These are phyloP conservation scores for Lipomyces lipofer DNA, from an alignment of 805 yeast species.

Conservation along the genomic window DNA sequence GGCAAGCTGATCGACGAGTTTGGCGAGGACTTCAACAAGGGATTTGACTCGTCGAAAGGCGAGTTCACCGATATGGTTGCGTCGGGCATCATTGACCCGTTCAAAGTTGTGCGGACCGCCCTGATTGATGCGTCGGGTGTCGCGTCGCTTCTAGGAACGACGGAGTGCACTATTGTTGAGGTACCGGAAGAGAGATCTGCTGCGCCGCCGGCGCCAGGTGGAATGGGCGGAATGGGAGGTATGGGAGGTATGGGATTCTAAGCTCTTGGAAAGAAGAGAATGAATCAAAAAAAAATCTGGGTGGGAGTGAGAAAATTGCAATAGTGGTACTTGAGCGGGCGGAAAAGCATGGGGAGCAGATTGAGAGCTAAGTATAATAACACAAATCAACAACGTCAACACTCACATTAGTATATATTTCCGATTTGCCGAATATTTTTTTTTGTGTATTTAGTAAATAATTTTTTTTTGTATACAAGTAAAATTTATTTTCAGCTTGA, in stretches of 20 bases:
- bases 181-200: constrained; percentile 72
- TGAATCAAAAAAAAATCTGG: background rate
- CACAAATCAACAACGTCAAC: too few relatives aligned
- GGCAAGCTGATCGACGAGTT: constrained; percentile 68
- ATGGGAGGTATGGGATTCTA: constrained; percentile 38
- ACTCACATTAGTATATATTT: too few relatives aligned
- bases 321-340: too few relatives aligned
- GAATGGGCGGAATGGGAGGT: constrained; percentile 64
- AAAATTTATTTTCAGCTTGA: too few relatives aligned
- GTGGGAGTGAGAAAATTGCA: too few relatives aligned
- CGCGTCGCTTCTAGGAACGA: constrained; percentile 93
- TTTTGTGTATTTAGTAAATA: too few relatives aligned
- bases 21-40: constrained; percentile 77
- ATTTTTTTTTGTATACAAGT: too few relatives aligned
- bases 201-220: constrained; percentile 53
- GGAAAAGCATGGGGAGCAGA: too few relatives aligned
- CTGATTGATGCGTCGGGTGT: constrained; percentile 96
- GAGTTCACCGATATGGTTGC: constrained; percentile 94
- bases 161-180: constrained; percentile 97
- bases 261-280: background rate
- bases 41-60: constrained; percentile 90
- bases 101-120: constrained; percentile 96
- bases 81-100: constrained; percentile 97
- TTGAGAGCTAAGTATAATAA: too few relatives aligned
- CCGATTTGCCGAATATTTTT: too few relatives aligned